Evolutionary conservation across 495 filamentous ascomycete species (phyloP).

Genomic region (Aspergillus sclerotiicarbonarius): DNA sequence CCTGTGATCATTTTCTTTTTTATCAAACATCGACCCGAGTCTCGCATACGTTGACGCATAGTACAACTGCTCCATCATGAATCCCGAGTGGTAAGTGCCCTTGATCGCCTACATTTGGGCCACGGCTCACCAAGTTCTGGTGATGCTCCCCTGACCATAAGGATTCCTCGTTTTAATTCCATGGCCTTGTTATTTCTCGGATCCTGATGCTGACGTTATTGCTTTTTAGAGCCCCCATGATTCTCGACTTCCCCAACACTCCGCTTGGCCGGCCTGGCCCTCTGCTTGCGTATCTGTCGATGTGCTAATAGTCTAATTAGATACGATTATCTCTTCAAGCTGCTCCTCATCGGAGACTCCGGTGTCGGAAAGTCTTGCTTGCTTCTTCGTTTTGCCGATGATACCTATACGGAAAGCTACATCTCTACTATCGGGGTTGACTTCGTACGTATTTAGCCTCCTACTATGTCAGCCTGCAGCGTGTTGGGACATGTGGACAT

Average conservation of each 20-base stretch:
- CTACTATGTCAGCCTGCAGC: background rate
- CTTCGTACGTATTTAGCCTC: conserved; percentile 67
- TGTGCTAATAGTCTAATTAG: conserved; percentile 48
- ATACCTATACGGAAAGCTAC: conserved; percentile 99
- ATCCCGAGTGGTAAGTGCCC: conserved; percentile 85
- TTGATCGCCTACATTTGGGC: conserved; percentile 18
- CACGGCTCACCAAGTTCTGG: background rate
- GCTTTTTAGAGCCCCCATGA: background rate
- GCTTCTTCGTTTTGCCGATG: conserved; percentile 95
- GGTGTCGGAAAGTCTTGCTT: conserved; percentile 99
- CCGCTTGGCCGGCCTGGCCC: background rate
- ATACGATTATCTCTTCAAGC: conserved; percentile 99
- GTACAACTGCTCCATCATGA: conserved; percentile 60
- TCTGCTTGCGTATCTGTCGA: conserved; percentile 9
- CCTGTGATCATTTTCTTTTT: background rate
- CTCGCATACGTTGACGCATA: conserved; percentile 4
- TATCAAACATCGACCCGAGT: background rate
- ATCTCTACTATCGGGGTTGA: conserved; percentile 99
- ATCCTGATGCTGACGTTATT: background rate
- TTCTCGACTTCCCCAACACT: background rate
- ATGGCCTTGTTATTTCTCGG: background rate
- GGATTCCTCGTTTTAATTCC: background rate
- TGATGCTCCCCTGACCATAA: conserved; percentile 4
- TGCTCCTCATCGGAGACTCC: conserved; percentile 99
- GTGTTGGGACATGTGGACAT: background rate